Percentiles rank a stretch among this genome's conserved stretches.
Evolutionary conservation across 495 filamentous ascomycete genomes (phyloP).

Genomic region (Xylaria longipes): DNA sequence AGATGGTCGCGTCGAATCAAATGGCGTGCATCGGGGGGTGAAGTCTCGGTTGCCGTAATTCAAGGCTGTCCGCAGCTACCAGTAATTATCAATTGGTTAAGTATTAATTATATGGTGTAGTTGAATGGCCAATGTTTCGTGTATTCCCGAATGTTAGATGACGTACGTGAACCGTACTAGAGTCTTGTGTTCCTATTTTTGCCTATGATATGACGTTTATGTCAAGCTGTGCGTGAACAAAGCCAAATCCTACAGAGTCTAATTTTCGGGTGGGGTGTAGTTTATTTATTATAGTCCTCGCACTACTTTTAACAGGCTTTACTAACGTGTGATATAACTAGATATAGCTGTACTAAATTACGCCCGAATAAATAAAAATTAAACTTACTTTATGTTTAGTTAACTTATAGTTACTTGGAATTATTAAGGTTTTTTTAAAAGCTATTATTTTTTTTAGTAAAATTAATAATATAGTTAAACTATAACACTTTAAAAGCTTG

Average conservation of each 20-base stretch:
- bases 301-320: no score
- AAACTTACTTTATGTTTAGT: no score
- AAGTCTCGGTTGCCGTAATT: not conserved
- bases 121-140: not conserved
- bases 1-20: not conserved
- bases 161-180: not conserved
- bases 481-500: no score
- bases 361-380: no score
- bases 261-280: no score
- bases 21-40: not conserved
- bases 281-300: no score
- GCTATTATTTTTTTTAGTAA: no score
- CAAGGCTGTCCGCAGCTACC: not conserved
- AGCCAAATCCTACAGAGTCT: not conserved
- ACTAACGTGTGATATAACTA: no score
- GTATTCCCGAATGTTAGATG: not conserved
- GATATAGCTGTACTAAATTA: no score
- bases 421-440: no score
- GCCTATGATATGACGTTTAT: not conserved
- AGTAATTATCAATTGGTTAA: not conserved
- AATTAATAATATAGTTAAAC: no score
- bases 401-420: no score
- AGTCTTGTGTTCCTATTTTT: not conserved
- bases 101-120: not conserved
- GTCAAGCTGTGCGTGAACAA: not conserved